Percentiles rank a stretch among this genome's conserved stretches.
Evolutionary conservation across 208 protist species (phyloP).

Genomic region (Borovskyia barvae): DNA sequence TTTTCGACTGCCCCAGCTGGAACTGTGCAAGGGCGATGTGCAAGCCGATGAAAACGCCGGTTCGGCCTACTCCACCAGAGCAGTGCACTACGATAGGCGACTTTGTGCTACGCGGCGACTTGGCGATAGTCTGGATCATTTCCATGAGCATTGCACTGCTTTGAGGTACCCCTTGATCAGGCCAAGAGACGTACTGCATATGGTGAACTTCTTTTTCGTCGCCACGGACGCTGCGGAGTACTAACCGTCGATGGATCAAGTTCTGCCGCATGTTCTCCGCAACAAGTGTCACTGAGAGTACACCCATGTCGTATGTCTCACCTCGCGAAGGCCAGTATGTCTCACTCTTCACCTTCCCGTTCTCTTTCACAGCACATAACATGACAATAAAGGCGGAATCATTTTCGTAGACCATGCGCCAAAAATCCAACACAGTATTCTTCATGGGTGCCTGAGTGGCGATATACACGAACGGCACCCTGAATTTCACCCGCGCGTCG

Average conservation of each 20-base stretch:
- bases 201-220: constrained; percentile 67
- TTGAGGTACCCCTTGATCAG: constrained; percentile 83
- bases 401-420: constrained; percentile 89
- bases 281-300: constrained; percentile 43
- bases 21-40: constrained; percentile 77
- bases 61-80: constrained; percentile 85
- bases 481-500: constrained; percentile 54
- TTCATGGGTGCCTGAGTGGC: constrained; percentile 84
- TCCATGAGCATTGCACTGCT: constrained; percentile 67
- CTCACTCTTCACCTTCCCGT: constrained; percentile 74
- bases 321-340: constrained; percentile 73
- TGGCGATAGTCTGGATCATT: constrained; percentile 71
- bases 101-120: constrained; percentile 40
- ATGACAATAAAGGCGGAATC: constrained; percentile 79
- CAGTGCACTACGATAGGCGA: constrained; percentile 83
- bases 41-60: constrained; percentile 82
- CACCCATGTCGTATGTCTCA: constrained; percentile 43
- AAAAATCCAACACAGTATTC: constrained; percentile 87
- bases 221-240: constrained; percentile 40
- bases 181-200: constrained; percentile 85
- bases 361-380: constrained; percentile 70
- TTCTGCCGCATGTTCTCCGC: constrained; percentile 44
- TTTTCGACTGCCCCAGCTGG: constrained; percentile 48
- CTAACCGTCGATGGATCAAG: constrained; percentile 48
- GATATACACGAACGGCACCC: constrained; percentile 88